A percentile compares a stretch with the other conserved stretches of the same genome.
phyloP scores from a whole-genome alignment of 441 rosid genomes.

The Pelargonium exstipulatum region DNA sequence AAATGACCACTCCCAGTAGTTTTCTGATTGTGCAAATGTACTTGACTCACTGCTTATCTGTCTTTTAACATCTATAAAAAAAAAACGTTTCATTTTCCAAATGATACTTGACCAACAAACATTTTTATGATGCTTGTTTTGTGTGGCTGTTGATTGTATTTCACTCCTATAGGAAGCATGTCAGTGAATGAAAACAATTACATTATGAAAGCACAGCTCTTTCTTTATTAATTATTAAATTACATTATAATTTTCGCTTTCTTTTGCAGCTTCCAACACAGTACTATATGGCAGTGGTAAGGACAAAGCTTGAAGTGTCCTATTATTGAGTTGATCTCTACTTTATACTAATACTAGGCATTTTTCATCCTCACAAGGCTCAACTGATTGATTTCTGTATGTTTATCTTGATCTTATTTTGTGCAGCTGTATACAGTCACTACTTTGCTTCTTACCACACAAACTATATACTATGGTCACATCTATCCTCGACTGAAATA shows the following conservation, averaged over 20 bases:
- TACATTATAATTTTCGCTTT: constrained; percentile 18
- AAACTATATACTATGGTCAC: constrained; percentile 61
- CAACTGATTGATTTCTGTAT: neutral
- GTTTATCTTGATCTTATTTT: constrained; percentile 15
- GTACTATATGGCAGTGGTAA: constrained; percentile 72
- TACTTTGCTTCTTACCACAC: constrained; percentile 45
- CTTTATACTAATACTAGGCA: neutral
- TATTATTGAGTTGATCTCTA: neutral
- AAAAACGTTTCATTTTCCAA: neutral
- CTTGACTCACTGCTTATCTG: neutral
- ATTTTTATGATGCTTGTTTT: neutral
- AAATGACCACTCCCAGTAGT: neutral
- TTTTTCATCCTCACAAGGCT: neutral
- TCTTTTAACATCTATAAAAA: no score
- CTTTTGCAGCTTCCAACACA: constrained; percentile 86
- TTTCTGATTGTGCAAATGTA: neutral
- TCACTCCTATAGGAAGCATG: neutral
- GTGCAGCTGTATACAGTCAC: constrained; percentile 59
- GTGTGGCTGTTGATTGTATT: neutral
- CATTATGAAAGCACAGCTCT: neutral
- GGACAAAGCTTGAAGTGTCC: neutral
- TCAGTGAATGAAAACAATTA: neutral
- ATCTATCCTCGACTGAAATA: constrained; percentile 43
- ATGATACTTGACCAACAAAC: neutral
- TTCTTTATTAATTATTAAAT: neutral